Evolutionary conservation across 495 filamentous ascomycete genomes (phyloP), one percentile per base, ranked within the genome.

Genomic region (Trichoderma reesei): DNA sequence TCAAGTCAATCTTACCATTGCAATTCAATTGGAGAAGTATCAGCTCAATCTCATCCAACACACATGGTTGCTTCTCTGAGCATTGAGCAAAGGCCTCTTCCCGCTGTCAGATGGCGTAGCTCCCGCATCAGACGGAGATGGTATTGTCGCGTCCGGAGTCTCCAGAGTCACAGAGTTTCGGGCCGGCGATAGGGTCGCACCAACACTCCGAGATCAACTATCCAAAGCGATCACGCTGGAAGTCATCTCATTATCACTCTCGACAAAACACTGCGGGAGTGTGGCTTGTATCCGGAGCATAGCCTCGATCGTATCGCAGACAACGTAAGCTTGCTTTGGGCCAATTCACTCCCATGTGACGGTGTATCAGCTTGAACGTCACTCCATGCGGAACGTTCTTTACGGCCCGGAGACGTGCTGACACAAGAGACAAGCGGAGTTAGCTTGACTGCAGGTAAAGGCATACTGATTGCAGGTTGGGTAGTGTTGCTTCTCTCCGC

Each of bases 111-210:
- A 79, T 33, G 76, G 74, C 48, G 77, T 88, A 0, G 76, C 89
- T 1, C 84, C 87, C 0, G 79, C 73, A 60, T 89, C 86, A 60
- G 87, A 90, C 68, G 86, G 85, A 59, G 82, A 86, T 7, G 87
- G 86, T 42, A 79, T 78, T 26, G 81, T 90, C 39, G 71, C 85
- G 59, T 81, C 79, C 11, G 77, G 83, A 10, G 87, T 87, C 41
- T 70, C 78, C 10, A 76, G 79, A 39, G 86, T 88, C 18, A 78
- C 70, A 2, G 76, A 79, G 18, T 87, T 89, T 76, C 75, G 81
- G 66, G 76, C 75, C 42, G 87, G 87, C 41, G 70, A 72, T 63
- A 65, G 65, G n/a, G 72, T 72, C 41, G 56, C 65, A 60, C 65
- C 70, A 10, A 34, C 63, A 16, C 59, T 73, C 33, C 63, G 64